These are phyloP conservation scores for Cystobasidium onofrii DNA, from an alignment of 768 basidiomycete genomes.

Conservation along the genomic window DNA sequence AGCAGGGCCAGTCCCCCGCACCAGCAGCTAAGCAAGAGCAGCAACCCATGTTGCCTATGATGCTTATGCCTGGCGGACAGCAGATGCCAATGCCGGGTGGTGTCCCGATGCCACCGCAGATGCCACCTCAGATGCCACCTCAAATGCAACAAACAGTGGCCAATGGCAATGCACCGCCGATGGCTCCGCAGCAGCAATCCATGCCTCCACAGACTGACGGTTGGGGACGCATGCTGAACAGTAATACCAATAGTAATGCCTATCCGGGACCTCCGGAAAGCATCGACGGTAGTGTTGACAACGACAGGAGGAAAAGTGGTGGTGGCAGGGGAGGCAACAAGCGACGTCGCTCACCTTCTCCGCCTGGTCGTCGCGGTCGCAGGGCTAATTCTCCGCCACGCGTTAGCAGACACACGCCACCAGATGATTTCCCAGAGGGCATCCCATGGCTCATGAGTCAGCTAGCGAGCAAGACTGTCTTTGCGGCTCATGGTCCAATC, in stretches of 20 bases:
- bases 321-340: neutral
- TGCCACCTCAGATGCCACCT: neutral
- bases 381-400: slow-evolving; percentile 8
- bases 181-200: neutral
- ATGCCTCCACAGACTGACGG: neutral
- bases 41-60: neutral
- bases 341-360: slow-evolving; percentile 20
- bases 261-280: neutral
- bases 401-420: slow-evolving; percentile 24
- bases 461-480: slow-evolving; percentile 24
- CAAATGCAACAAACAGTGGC: neutral
- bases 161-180: neutral
- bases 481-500: slow-evolving; percentile 26
- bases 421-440: slow-evolving; percentile 25
- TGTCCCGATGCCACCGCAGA: neutral
- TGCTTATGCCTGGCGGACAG: neutral
- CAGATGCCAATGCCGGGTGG: neutral
- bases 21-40: neutral
- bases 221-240: neutral
- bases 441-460: slow-evolving; percentile 24
- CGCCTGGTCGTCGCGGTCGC: neutral
- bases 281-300: slow-evolving; percentile 11
- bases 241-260: neutral
- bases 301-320: neutral
- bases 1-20: neutral